Evolutionary conservation across 257 asterid species (phyloP).

Genomic region (Salvia rosmarinus): DNA sequence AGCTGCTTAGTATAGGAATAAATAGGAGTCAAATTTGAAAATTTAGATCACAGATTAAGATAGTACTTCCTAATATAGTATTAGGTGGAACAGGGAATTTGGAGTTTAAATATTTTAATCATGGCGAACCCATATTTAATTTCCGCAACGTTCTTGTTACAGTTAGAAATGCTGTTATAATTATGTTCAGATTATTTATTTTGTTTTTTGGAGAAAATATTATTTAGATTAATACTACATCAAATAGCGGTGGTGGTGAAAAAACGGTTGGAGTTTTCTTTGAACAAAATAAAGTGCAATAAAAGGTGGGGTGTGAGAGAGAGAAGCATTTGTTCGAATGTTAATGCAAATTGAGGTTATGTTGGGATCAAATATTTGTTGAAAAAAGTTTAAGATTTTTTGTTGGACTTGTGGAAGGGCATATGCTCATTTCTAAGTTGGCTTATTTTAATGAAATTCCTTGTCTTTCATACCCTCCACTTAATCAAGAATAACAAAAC

Average conservation of each 20-base stretch:
- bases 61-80: background rate
- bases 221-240: background rate
- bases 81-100: too few species aligned
- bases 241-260: background rate
- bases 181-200: too few species aligned
- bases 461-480: background rate
- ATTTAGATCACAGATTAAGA: background rate
- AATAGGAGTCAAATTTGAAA: background rate
- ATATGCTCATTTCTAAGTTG: constrained; percentile 22
- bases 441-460: background rate
- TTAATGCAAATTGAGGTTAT: constrained; percentile 36
- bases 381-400: constrained; percentile 24
- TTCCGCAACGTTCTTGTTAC: background rate
- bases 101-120: background rate
- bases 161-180: background rate
- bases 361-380: constrained; percentile 36
- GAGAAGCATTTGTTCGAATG: constrained; percentile 28
- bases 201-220: too few species aligned
- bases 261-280: background rate
- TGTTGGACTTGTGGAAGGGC: constrained; percentile 28
- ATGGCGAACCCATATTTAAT: background rate
- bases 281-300: background rate
- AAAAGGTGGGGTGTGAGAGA: constrained; percentile 1
- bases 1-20: background rate
- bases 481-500: too few species aligned